Percentiles rank a stretch among this genome's conserved stretches.
Conservation (phyloP, 164 flowering plant genomes). For the Paratinospora sagittata region DNA sequence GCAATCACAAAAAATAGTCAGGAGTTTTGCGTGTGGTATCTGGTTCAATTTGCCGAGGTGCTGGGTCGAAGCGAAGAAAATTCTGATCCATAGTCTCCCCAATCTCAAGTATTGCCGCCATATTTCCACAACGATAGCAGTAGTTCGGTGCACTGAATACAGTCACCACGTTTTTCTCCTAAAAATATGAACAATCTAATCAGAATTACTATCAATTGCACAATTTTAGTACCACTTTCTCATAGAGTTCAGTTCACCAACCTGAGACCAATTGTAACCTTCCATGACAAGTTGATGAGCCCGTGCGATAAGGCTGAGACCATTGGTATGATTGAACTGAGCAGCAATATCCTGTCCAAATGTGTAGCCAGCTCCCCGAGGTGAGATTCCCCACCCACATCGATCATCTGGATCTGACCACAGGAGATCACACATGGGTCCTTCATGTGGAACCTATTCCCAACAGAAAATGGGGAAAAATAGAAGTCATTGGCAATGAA, state of each 20-base stretch:
- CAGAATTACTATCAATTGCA: neutral
- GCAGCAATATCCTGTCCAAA: conserved; percentile 85
- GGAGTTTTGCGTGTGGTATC: conserved; percentile 87
- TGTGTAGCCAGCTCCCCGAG: conserved; percentile 86
- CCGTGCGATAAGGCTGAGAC: conserved; percentile 66
- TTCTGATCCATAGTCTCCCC: conserved; percentile 87
- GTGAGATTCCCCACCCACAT: conserved; percentile 86
- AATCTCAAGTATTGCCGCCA: conserved; percentile 89
- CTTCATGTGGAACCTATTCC: conserved; percentile 79
- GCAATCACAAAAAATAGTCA: conserved; percentile 67
- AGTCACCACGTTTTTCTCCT: conserved; percentile 84
- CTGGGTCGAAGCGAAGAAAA: conserved; percentile 84
- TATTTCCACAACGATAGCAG: conserved; percentile 88
- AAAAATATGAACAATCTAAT: conserved; percentile 1
- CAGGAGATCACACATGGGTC: conserved; percentile 86
- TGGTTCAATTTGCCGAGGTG: conserved; percentile 80
- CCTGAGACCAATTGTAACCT: conserved; percentile 85
- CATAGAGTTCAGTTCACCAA: conserved; percentile 20
- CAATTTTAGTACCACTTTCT: too few species aligned
- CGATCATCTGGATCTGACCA: conserved; percentile 94
- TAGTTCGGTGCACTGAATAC: too few species aligned
- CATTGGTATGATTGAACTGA: conserved; percentile 79
- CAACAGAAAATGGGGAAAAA: conserved; percentile 7
- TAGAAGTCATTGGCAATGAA: neutral
- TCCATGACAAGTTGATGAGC: conserved; percentile 95